Evolutionary conservation across 2,329 filamentous ascomycete genomes (phyloP).

Genomic region (Westerdykella aurantiaca): DNA sequence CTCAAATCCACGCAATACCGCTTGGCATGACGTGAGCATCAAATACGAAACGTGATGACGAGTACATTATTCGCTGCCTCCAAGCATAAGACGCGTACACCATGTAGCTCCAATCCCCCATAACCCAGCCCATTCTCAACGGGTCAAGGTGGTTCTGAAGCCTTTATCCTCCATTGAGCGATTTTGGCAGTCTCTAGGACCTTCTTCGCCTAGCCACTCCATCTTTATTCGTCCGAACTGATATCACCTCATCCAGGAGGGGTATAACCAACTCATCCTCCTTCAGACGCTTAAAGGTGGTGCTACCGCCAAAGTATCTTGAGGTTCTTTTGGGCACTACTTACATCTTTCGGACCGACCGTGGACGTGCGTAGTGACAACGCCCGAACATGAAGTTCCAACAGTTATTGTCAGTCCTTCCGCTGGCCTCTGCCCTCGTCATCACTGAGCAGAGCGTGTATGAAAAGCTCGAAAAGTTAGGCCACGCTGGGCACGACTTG

Average conservation of each 20-base stretch:
- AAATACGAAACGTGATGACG: neutral
- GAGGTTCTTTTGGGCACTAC: no score
- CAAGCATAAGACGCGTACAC: conserved; percentile 5
- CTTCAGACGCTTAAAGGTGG: no score
- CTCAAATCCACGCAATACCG: neutral
- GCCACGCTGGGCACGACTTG: conserved; percentile 17
- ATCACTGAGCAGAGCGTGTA: conserved; percentile 48
- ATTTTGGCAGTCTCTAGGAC: no score
- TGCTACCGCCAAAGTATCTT: no score
- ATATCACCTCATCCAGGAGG: neutral
- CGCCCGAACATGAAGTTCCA: conserved; percentile 44
- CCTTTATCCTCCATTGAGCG: no score
- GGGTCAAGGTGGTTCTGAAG: no score
- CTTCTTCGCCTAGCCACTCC: no score
- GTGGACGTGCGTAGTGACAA: conserved; percentile 4
- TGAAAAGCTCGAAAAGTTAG: conserved; percentile 27
- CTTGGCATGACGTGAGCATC: neutral
- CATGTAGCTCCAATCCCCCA: neutral
- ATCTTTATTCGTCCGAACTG: neutral
- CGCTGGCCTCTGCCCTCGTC: conserved; percentile 48
- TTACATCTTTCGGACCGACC: no score
- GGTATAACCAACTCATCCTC: neutral
- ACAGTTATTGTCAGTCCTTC: conserved; percentile 46
- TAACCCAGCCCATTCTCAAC: no score
- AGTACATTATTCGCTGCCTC: neutral